Base-by-base conservation (phyloP, 306 rosid species). In the Comarum palustre region DNA sequence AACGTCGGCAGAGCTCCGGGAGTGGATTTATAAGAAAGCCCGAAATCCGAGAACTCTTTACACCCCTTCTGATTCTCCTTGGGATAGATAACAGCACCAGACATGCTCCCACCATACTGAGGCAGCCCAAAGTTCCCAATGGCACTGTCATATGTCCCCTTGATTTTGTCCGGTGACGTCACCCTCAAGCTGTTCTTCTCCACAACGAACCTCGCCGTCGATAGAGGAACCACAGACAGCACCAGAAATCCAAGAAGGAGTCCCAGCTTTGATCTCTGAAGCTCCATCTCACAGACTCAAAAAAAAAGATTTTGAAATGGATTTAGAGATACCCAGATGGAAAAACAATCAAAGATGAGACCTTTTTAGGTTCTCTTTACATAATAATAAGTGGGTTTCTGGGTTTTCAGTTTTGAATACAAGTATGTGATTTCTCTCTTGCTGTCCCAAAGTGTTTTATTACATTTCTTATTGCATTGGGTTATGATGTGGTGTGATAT, bases 101-200 rank as follows among this genome's bases (percentile, higher is more conserved):
- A 87, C 97, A 95, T 91, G 82, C 99, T 95, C 7, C 97, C 99
- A 6, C 99, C 99, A 77, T 95, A 95, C 72, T 95, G 99, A 57
- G 99, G 99, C 46, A 95, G 87, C 70, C 99, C 99, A 58, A 95
- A 95, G 92, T 95, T 95, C 0, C 99, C 99, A 87, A 95, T 95
- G 75, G 97, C 97, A 69, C 95, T 95, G 38, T 95, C 96, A 70
- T 91, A 74, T 1, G 81, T 86, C 12, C 99, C 97, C 16, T 87
- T 91, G 78, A 95, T 88, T 47, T 58, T 75, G 4, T 89, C 99
- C 7, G 99, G 99, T 54, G 99, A 91, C 1, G 96, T 83, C 43
- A 95, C 97, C 88, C 80, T 85, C 88, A 95, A 82, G 84, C 96
- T 95, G 77, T 95, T 95, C 89, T 95, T 95, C 84, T 95, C 99